phyloP scores from a whole-genome alignment of 371 early-diverging fungal species.

The Rhizopus delemar region DNA sequence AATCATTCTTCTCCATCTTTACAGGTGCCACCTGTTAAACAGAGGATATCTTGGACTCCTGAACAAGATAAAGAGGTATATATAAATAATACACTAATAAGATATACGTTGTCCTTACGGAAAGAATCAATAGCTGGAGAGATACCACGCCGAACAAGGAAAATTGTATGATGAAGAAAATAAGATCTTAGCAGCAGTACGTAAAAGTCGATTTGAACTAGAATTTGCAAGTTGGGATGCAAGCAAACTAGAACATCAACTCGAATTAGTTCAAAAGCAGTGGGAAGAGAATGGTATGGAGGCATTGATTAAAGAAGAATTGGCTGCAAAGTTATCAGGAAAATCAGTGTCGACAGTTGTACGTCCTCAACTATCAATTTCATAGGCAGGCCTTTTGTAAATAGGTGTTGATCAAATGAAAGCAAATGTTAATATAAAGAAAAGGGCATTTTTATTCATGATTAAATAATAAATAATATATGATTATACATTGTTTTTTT shows the following conservation, averaged over 20 bases:
- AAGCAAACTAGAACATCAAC: conserved; percentile 53
- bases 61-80: conserved; percentile 52
- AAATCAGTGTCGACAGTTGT: background rate
- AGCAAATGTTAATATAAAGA: too few relatives aligned
- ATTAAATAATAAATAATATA: too few relatives aligned
- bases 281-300: conserved; percentile 54
- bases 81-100: background rate
- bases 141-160: conserved; percentile 35
- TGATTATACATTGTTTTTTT: too few relatives aligned
- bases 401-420: background rate
- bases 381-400: background rate
- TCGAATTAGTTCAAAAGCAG: conserved; percentile 52
- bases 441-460: conserved; percentile 1
- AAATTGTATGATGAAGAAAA: conserved; percentile 47
- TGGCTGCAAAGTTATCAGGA: conserved; percentile 7
- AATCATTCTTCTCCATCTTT: conserved; percentile 15
- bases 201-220: conserved; percentile 55
- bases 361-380: conserved; percentile 1
- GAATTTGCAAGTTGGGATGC: conserved; percentile 60
- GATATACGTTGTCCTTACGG: background rate
- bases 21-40: conserved; percentile 23
- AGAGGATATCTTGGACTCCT: conserved; percentile 40
- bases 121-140: conserved; percentile 31
- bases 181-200: conserved; percentile 34
- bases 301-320: conserved; percentile 28